phyloP scores from a whole-genome alignment of 306 rosid genomes.

The Cucumis hystrix region DNA sequence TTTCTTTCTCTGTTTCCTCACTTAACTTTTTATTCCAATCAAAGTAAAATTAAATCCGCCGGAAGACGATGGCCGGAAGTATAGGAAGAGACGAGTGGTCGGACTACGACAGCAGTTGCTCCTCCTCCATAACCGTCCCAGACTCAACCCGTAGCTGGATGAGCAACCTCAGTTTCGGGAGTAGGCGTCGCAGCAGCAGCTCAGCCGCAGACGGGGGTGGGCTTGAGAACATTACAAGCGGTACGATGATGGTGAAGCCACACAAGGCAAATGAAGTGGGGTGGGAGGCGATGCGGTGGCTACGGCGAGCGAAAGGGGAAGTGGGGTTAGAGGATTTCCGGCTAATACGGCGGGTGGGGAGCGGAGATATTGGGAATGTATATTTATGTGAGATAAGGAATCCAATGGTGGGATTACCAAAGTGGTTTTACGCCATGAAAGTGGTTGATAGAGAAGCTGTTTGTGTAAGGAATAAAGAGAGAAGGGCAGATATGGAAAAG shows the following conservation, averaged over 20 bases:
- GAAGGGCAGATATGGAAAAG: slow-evolving; percentile 89
- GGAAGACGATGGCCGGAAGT: slow-evolving; percentile 23
- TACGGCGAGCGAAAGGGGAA: slow-evolving; percentile 42
- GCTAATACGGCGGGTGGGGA: slow-evolving; percentile 64
- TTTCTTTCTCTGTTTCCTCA: no score
- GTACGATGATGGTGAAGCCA: slow-evolving; percentile 20
- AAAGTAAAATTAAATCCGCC: background rate
- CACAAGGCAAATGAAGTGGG: slow-evolving; percentile 84
- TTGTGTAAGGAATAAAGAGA: slow-evolving; percentile 61
- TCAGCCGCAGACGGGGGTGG: slow-evolving; percentile 33
- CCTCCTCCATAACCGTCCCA: slow-evolving; percentile 69
- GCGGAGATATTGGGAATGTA: slow-evolving; percentile 87
- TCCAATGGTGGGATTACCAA: slow-evolving; percentile 48
- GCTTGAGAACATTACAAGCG: no score
- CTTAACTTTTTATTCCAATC: no score
- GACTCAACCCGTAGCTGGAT: slow-evolving; percentile 79
- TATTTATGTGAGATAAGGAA: slow-evolving; percentile 85
- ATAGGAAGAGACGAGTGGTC: slow-evolving; percentile 37
- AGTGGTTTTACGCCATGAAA: slow-evolving; percentile 85
- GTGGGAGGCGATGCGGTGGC: slow-evolving; percentile 76
- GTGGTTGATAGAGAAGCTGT: slow-evolving; percentile 93
- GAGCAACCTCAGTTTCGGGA: slow-evolving; percentile 76
- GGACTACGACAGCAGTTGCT: slow-evolving; percentile 70
- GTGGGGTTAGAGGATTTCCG: slow-evolving; percentile 74
- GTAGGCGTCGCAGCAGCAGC: slow-evolving; percentile 47